These are phyloP conservation scores for Curvularia spicifera DNA, from an alignment of 2,329 filamentous ascomycete species.

Conservation along the genomic window DNA sequence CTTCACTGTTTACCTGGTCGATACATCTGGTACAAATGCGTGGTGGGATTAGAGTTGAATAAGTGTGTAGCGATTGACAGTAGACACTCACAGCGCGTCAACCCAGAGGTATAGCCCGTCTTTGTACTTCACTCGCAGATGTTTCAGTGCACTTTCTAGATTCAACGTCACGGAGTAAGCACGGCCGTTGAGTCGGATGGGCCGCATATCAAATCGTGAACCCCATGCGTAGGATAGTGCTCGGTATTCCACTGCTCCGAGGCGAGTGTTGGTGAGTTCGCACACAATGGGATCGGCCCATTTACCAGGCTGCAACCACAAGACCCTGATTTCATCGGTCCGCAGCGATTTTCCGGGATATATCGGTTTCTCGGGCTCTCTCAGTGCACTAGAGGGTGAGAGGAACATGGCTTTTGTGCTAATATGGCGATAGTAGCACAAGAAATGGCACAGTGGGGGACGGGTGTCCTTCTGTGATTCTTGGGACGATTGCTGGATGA, in stretches of 20 bases:
- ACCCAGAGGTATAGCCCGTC: slow-evolving; percentile 20
- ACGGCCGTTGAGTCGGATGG: slow-evolving; percentile 10
- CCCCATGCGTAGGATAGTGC: not conserved
- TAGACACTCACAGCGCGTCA: slow-evolving; percentile 21
- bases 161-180: slow-evolving; percentile 19
- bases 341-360: slow-evolving; percentile 4
- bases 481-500: not conserved
- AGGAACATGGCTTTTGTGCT: slow-evolving; percentile 4
- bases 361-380: not conserved
- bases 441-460: not conserved
- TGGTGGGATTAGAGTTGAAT: not conserved
- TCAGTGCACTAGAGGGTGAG: slow-evolving; percentile 4
- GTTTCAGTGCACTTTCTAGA: slow-evolving; percentile 20
- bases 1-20: not conserved
- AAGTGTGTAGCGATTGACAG: not conserved
- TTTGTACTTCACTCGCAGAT: slow-evolving; percentile 15
- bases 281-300: slow-evolving; percentile 22
- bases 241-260: not conserved
- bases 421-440: not conserved
- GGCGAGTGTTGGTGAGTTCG: slow-evolving; percentile 5
- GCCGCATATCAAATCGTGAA: not conserved
- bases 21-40: slow-evolving; percentile 18
- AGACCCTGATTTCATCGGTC: slow-evolving; percentile 8
- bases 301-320: slow-evolving; percentile 16
- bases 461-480: not conserved